These are phyloP conservation scores for Colletotrichum ledebouriae DNA, from an alignment of 2,329 filamentous ascomycete species.

Conservation along the genomic window DNA sequence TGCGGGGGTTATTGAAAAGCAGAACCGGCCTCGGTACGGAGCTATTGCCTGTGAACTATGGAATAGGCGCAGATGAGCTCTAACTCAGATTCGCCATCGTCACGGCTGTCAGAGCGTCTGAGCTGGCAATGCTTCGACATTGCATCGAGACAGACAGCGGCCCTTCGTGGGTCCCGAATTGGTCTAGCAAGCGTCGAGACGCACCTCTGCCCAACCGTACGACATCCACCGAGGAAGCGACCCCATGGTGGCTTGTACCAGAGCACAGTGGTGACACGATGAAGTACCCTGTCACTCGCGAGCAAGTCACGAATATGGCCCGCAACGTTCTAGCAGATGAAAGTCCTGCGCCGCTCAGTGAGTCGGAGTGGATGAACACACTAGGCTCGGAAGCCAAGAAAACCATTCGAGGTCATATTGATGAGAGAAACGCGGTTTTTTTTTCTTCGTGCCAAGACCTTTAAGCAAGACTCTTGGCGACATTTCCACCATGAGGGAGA, in stretches of 20 bases:
- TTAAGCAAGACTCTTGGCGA: no score
- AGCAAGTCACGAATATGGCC: background rate
- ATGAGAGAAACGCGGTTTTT: background rate
- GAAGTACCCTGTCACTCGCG: background rate
- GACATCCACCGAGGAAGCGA: background rate
- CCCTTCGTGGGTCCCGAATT: slow-evolving; percentile 16
- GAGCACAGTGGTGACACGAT: background rate
- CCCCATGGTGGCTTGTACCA: slow-evolving; percentile 21
- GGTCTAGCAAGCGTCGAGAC: slow-evolving; percentile 8
- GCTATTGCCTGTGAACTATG: slow-evolving; percentile 10
- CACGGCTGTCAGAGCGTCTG: background rate
- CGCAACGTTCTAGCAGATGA: background rate
- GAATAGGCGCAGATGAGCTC: background rate
- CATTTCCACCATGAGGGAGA: no score
- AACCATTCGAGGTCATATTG: background rate
- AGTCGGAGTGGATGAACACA: background rate
- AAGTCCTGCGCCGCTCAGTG: background rate
- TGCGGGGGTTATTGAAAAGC: slow-evolving; percentile 41
- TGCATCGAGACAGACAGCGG: background rate
- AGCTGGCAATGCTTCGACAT: slow-evolving; percentile 5
- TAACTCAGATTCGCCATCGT: slow-evolving; percentile 3
- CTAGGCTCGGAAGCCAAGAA: background rate
- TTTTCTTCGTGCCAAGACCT: background rate
- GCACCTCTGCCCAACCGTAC: background rate
- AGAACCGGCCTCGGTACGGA: background rate